Conservation (phyloP, 768 basidiomycete species). For the Boletus vinaceobasis region DNA sequence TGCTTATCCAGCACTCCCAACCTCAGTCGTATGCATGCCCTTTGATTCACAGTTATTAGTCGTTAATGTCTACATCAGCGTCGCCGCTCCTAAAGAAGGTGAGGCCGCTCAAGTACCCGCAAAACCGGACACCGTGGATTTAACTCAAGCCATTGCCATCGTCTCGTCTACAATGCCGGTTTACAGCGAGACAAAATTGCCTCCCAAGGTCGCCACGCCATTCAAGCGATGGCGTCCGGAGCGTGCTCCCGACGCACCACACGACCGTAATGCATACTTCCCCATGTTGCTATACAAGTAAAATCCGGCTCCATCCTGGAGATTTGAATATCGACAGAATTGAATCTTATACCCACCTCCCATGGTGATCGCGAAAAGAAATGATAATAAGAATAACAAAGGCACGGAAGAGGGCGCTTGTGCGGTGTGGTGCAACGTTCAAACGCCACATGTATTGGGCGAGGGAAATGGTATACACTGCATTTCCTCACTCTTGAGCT, state of each 20-base stretch:
- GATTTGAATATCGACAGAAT: slow-evolving; percentile 16
- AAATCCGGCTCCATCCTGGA: not conserved
- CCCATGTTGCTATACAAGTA: slow-evolving; percentile 70
- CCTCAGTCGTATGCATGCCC: slow-evolving; percentile 53
- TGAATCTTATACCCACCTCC: slow-evolving; percentile 31
- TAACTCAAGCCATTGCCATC: slow-evolving; percentile 69
- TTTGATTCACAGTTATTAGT: not conserved
- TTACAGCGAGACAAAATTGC: slow-evolving; percentile 62
- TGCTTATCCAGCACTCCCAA: slow-evolving; percentile 78
- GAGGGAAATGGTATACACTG: not conserved
- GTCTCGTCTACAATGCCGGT: slow-evolving; percentile 55
- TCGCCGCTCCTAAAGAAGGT: slow-evolving; percentile 48
- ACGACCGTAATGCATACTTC: slow-evolving; percentile 78
- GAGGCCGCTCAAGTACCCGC: slow-evolving; percentile 45
- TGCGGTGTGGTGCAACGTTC: not conserved
- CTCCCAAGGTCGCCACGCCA: slow-evolving; percentile 68
- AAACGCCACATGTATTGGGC: not conserved
- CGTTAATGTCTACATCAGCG: slow-evolving; percentile 35
- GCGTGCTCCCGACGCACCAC: slow-evolving; percentile 73
- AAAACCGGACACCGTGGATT: slow-evolving; percentile 47
- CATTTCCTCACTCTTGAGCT: not conserved
- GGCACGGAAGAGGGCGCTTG: not conserved
- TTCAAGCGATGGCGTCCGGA: slow-evolving; percentile 74
- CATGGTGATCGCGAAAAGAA: slow-evolving; percentile 8
- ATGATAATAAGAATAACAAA: not conserved